Percentiles rank a stretch among this genome's conserved stretches.
These are phyloP conservation scores for Crataegus laevigata DNA, from an alignment of 306 rosid genomes.

Conservation along the genomic window DNA sequence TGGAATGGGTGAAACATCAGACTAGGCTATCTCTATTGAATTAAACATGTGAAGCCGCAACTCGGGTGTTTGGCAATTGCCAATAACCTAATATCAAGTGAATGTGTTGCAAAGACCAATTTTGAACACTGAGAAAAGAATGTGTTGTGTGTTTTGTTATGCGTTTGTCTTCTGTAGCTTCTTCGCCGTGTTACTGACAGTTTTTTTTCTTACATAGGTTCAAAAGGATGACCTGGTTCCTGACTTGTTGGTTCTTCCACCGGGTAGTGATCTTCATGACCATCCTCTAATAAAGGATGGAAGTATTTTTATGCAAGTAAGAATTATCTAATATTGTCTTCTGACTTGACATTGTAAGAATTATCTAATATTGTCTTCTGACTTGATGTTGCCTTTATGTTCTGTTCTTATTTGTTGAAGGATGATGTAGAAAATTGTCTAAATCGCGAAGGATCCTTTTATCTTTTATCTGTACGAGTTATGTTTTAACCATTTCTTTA, in stretches of 20 bases:
- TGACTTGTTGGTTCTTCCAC: constrained; percentile 76
- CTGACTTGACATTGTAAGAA: no score
- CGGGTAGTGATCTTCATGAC: constrained; percentile 74
- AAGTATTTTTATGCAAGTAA: constrained; percentile 83
- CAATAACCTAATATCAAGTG: neutral
- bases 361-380: neutral
- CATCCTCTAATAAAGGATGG: constrained; percentile 77
- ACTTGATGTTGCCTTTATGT: neutral
- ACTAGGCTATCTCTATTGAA: no score
- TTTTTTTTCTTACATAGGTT: constrained; percentile 39
- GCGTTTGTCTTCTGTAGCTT: neutral
- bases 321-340: constrained; percentile 9
- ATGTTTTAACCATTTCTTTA: constrained; percentile 11
- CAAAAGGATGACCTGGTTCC: constrained; percentile 64
- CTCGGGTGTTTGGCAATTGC: neutral
- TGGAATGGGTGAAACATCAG: neutral
- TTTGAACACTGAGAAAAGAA: neutral
- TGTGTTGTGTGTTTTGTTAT: neutral
- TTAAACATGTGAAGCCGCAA: neutral
- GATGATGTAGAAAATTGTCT: neutral
- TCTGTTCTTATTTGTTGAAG: neutral
- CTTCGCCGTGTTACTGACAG: neutral
- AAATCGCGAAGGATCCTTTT: neutral
- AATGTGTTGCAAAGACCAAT: neutral
- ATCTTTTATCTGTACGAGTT: constrained; percentile 1